Conservation (phyloP, 2,329 filamentous ascomycete genomes). For the Fusarium euwallaceae region DNA sequence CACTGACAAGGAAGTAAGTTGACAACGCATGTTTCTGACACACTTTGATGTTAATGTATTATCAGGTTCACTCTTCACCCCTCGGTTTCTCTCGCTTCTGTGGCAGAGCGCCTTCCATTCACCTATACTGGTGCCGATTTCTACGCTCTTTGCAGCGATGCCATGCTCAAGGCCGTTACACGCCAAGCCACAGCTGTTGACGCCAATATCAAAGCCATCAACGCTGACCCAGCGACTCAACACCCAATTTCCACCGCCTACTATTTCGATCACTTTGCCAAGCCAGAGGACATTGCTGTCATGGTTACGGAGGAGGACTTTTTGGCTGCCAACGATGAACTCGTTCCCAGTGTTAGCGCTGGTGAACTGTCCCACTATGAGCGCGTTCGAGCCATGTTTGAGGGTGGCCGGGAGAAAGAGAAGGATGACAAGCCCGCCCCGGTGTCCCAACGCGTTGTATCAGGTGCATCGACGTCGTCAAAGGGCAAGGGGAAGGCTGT, state of each 20-base stretch:
- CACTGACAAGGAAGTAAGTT: slow-evolving; percentile 90
- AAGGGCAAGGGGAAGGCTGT: slow-evolving; percentile 52
- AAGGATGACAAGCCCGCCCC: slow-evolving; percentile 55
- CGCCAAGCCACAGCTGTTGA: slow-evolving; percentile 88
- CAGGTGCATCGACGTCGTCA: slow-evolving; percentile 46
- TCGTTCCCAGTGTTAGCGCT: slow-evolving; percentile 93
- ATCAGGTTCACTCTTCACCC: slow-evolving; percentile 86
- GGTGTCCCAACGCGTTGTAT: slow-evolving; percentile 41
- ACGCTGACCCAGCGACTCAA: slow-evolving; percentile 57
- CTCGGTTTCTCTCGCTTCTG: slow-evolving; percentile 77
- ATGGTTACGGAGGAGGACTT: slow-evolving; percentile 94
- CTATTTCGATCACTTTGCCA: slow-evolving; percentile 95
- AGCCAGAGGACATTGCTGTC: slow-evolving; percentile 84
- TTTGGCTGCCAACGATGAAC: slow-evolving; percentile 80
- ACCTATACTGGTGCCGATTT: slow-evolving; percentile 98
- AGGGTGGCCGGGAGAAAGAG: slow-evolving; percentile 64
- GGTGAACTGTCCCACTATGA: slow-evolving; percentile 95
- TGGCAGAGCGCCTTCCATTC: slow-evolving; percentile 86
- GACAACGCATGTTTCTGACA: background rate
- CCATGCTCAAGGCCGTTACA: slow-evolving; percentile 98
- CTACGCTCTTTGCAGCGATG: slow-evolving; percentile 96
- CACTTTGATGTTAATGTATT: slow-evolving; percentile 15
- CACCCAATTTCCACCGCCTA: slow-evolving; percentile 83
- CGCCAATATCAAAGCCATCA: slow-evolving; percentile 80
- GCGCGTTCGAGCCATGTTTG: slow-evolving; percentile 84